Base-by-base conservation (phyloP, 2,329 filamentous ascomycete genomes). In the Aspergillus uvarum region DNA sequence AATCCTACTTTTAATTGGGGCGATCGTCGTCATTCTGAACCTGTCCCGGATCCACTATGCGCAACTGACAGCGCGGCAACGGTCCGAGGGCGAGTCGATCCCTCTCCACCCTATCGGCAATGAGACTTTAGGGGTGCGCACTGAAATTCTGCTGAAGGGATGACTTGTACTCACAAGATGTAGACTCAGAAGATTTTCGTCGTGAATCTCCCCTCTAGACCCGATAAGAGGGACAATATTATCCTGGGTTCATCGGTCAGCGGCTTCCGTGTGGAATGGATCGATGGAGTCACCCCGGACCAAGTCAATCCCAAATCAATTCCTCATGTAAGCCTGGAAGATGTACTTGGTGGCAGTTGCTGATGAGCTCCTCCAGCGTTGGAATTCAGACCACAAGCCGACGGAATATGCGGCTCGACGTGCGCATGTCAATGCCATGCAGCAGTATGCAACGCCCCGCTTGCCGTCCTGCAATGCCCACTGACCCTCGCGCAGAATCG, bases 201-300 rank as follows among this genome's bases (percentile, higher is more conserved):
- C 3, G 65, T 70, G 44, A 70, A 65, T 47, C 19, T 70, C 7
- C 63, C 63, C 6, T 63, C 42, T 16, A 60, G 67, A 42, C 42
- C 57, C 5, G 68, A 69, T 42, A 69, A 69, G 57, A 65, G 62
- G 2, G 68, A 68, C 48, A 63, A 64, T 21, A 59, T 70, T 22
- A 49, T 64, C 5, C 51, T 70, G 14, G 65, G 61, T 29, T 65
- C 68, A 1, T 65, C 68, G 4, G 22, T 69, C 4, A 61, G 54
- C 48, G 49, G 56, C 12, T 66, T 69, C 26, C 29, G 52, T 5
- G 56, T 67, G 26, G 63, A 69, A n/a, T 66, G 48, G 22, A 61
- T 70, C 31, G 55, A 66, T 22, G 65, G 65, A 5, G 63, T 67
- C 1, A 29, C 12, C 3, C 62, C 63, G 4, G 63, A 69, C 5